Percentiles rank a stretch among this genome's conserved stretches.
phyloP scores from a whole-genome alignment of 768 basidiomycete species.

The Tulasnella sp. region DNA sequence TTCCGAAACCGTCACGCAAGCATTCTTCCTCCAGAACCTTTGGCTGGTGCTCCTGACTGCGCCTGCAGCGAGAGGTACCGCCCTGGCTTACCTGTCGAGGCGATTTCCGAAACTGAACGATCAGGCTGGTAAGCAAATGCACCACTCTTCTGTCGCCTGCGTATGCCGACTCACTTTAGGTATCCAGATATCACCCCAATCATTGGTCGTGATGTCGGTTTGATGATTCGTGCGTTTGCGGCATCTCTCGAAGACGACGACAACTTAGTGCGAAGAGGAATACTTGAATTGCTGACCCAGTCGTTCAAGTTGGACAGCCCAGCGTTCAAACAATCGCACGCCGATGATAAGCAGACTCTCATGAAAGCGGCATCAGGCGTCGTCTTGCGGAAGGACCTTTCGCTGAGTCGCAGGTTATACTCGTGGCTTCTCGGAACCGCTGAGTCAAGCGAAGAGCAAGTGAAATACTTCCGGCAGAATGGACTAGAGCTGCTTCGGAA shows the following conservation, averaged over 20 bases:
- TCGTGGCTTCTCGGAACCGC: conserved; percentile 88
- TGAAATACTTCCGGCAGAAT: conserved; percentile 67
- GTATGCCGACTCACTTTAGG: conserved; percentile 14
- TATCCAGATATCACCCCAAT: conserved; percentile 64
- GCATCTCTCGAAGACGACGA: conserved; percentile 93
- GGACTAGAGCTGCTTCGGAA: conserved; percentile 69
- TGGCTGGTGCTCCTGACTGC: conserved; percentile 94
- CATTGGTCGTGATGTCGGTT: conserved; percentile 83
- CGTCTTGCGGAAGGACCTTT: conserved; percentile 88
- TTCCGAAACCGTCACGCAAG: conserved; percentile 78
- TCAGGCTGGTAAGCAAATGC: conserved; percentile 58
- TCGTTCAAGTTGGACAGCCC: conserved; percentile 73
- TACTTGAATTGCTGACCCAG: conserved; percentile 81
- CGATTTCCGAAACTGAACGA: conserved; percentile 71
- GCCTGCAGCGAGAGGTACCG: conserved; percentile 79
- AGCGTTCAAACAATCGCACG: conserved; percentile 57
- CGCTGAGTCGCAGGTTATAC: conserved; percentile 89
- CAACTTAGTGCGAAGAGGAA: conserved; percentile 82
- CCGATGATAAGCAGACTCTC: conserved; percentile 76
- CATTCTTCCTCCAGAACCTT: conserved; percentile 94
- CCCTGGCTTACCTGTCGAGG: conserved; percentile 83
- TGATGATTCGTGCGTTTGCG: conserved; percentile 86
- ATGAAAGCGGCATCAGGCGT: conserved; percentile 87
- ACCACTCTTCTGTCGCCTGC: background rate
- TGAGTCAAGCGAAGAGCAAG: conserved; percentile 75